A percentile compares a stretch with the other conserved stretches of the same genome.
These are phyloP conservation scores for Agaricus sinodeliciosus DNA, from an alignment of 768 basidiomycete genomes.

Conservation along the genomic window DNA sequence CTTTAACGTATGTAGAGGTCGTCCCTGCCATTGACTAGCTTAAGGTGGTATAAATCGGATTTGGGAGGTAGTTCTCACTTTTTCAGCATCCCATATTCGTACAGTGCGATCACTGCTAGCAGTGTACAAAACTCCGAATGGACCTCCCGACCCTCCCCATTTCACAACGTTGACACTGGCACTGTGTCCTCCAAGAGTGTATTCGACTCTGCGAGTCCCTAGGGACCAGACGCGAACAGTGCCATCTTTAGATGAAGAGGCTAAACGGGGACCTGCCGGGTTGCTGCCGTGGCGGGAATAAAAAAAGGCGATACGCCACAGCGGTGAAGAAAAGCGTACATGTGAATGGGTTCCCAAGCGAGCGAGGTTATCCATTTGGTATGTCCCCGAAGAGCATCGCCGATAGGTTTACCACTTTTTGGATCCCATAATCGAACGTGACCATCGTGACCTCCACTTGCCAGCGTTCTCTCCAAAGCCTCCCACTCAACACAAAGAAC, in stretches of 20 bases:
- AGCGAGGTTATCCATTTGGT: conserved; percentile 95
- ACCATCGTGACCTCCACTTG: conserved; percentile 92
- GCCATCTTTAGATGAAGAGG: conserved; percentile 93
- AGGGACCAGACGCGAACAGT: conserved; percentile 95
- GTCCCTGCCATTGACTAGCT: conserved; percentile 46
- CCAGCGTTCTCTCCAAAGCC: conserved; percentile 81
- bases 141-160: conserved; percentile 77
- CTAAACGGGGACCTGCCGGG: conserved; percentile 70
- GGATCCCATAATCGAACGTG: conserved; percentile 93
- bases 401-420: conserved; percentile 80
- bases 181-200: conserved; percentile 87
- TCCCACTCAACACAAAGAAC: conserved; percentile 98
- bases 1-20: conserved; percentile 75
- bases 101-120: conserved; percentile 94
- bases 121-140: conserved; percentile 80
- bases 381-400: conserved; percentile 88
- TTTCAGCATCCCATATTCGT: conserved; percentile 85
- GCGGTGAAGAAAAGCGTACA: conserved; percentile 40
- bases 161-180: conserved; percentile 92
- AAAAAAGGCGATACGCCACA: background rate
- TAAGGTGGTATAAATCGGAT: conserved; percentile 1
- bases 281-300: conserved; percentile 43
- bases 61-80: conserved; percentile 33
- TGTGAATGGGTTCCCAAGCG: conserved; percentile 93
- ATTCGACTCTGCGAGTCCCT: conserved; percentile 63